phyloP scores from a whole-genome alignment of 768 basidiomycete genomes.

The Boletus vermiculosoides region DNA sequence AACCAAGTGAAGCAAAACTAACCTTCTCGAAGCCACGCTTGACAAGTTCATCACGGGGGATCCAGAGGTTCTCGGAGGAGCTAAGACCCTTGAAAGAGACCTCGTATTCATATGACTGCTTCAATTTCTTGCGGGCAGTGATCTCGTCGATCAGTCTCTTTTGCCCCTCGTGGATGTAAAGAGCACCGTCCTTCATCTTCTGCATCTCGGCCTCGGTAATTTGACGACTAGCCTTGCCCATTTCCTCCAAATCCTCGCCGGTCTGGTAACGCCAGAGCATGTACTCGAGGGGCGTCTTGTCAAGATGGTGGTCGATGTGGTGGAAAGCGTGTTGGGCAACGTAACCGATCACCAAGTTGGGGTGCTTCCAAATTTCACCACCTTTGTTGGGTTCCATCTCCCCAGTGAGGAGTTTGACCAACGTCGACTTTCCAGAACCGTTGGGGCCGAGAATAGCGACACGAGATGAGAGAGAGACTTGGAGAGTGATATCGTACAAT shows the following conservation, averaged over 20 bases:
- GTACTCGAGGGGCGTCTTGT: slow-evolving; percentile 98
- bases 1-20: slow-evolving; percentile 10
- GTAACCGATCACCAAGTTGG: slow-evolving; percentile 98
- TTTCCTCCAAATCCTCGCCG: slow-evolving; percentile 96
- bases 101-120: slow-evolving; percentile 99
- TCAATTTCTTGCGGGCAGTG: slow-evolving; percentile 89
- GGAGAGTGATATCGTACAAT: slow-evolving; percentile 91
- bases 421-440: slow-evolving; percentile 97
- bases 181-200: slow-evolving; percentile 96
- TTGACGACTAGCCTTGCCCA: slow-evolving; percentile 86
- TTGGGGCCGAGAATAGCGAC: slow-evolving; percentile 98
- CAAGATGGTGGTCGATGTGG: slow-evolving; percentile 97
- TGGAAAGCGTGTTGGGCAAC: slow-evolving; percentile 99
- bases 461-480: slow-evolving; percentile 97
- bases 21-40: slow-evolving; percentile 98
- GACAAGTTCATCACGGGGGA: slow-evolving; percentile 94
- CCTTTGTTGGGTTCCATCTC: slow-evolving; percentile 96
- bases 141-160: slow-evolving; percentile 96
- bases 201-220: slow-evolving; percentile 83
- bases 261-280: slow-evolving; percentile 99
- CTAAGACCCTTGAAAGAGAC: slow-evolving; percentile 92
- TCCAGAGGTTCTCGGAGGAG: slow-evolving; percentile 98
- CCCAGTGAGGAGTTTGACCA: slow-evolving; percentile 95
- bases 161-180: slow-evolving; percentile 87
- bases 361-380: slow-evolving; percentile 99